phyloP scores from a whole-genome alignment of 257 asterid species.

The Verbena officinalis region DNA sequence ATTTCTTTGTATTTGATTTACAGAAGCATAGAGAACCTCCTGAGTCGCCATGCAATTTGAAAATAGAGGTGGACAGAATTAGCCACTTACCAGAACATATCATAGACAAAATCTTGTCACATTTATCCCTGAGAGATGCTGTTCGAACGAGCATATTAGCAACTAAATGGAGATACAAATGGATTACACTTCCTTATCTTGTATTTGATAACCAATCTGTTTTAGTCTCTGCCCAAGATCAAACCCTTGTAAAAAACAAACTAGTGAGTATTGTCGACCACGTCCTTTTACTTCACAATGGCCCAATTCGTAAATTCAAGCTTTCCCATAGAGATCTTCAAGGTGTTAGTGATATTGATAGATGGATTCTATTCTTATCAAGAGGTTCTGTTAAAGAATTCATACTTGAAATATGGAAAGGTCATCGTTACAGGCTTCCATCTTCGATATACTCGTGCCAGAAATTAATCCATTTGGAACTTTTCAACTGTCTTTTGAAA shows the following conservation, averaged over 20 bases:
- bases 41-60: slow-evolving; percentile 46
- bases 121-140: slow-evolving; percentile 80
- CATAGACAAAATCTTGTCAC: slow-evolving; percentile 78
- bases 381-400: slow-evolving; percentile 78
- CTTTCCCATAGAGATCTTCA: slow-evolving; percentile 96
- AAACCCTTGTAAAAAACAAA: slow-evolving; percentile 60
- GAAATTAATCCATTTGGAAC: slow-evolving; percentile 79
- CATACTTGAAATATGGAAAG: slow-evolving; percentile 94
- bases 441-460: slow-evolving; percentile 72
- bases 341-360: slow-evolving; percentile 84
- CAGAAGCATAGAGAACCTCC: slow-evolving; percentile 84
- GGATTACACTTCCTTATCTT: slow-evolving; percentile 81
- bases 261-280: slow-evolving; percentile 86
- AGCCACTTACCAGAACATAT: slow-evolving; percentile 84
- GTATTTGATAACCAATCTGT: slow-evolving; percentile 88
- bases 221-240: slow-evolving; percentile 78
- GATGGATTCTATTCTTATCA: slow-evolving; percentile 93
- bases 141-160: slow-evolving; percentile 83
- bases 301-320: slow-evolving; percentile 83
- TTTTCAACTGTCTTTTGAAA: slow-evolving; percentile 84
- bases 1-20: slow-evolving; percentile 26
- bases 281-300: slow-evolving; percentile 78
- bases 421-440: slow-evolving; percentile 93
- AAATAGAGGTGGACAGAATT: slow-evolving; percentile 61
- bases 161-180: slow-evolving; percentile 93